These are phyloP conservation scores for Lentinula guzmanii DNA, from an alignment of 768 basidiomycete species.

Conservation along the genomic window DNA sequence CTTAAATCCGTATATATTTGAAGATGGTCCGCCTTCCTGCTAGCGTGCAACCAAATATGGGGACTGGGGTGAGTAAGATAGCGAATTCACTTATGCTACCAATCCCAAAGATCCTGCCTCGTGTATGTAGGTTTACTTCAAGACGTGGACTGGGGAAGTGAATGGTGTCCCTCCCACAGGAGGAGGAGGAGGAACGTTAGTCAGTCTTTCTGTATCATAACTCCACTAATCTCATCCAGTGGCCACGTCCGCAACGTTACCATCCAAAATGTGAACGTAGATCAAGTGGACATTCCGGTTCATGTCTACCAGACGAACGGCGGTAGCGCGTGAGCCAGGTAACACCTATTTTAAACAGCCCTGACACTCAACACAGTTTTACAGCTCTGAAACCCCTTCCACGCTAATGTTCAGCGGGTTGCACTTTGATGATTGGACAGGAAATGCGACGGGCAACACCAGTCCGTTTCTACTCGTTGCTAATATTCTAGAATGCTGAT, in stretches of 20 bases:
- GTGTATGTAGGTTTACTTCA: slow-evolving; percentile 42
- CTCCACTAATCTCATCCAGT: neutral
- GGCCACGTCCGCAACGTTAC: slow-evolving; percentile 27
- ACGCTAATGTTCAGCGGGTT: slow-evolving; percentile 40
- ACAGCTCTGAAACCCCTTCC: slow-evolving; percentile 45
- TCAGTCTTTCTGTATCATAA: neutral
- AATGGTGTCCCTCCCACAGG: slow-evolving; percentile 50
- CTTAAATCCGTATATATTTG: neutral
- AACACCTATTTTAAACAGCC: neutral
- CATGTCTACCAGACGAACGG: slow-evolving; percentile 49
- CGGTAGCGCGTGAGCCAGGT: slow-evolving; percentile 31
- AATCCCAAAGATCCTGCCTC: neutral
- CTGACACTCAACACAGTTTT: neutral
- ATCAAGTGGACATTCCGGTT: slow-evolving; percentile 39
- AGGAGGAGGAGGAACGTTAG: slow-evolving; percentile 47
- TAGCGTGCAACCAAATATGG: slow-evolving; percentile 51
- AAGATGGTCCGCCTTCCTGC: slow-evolving; percentile 40
- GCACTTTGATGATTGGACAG: slow-evolving; percentile 39
- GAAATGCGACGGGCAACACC: slow-evolving; percentile 35
- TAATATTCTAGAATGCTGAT: neutral
- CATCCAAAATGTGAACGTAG: slow-evolving; percentile 35
- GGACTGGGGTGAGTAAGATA: slow-evolving; percentile 32
- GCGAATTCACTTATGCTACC: neutral
- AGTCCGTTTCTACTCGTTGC: slow-evolving; percentile 18
- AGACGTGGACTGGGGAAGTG: slow-evolving; percentile 47